Percentiles rank a stretch among this genome's conserved stretches.
These are phyloP conservation scores for Gossypium stocksii DNA, from an alignment of 345 rosid genomes.

Conservation along the genomic window DNA sequence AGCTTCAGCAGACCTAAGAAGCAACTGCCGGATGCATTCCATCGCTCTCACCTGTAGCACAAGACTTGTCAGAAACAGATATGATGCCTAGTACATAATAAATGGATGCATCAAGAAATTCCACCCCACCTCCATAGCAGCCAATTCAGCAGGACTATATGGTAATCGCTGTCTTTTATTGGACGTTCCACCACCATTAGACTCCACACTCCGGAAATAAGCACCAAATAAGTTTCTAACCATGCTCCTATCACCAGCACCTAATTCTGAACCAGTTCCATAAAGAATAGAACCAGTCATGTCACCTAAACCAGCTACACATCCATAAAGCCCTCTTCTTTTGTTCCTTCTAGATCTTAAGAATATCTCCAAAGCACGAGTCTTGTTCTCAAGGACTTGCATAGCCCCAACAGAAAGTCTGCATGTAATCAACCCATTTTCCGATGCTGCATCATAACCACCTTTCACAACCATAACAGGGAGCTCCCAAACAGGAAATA, in stretches of 20 bases:
- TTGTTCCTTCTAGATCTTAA: constrained; percentile 84
- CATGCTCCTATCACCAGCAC: constrained; percentile 66
- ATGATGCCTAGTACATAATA: constrained; percentile 10
- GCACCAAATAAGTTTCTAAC: constrained; percentile 74
- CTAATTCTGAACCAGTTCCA: constrained; percentile 63
- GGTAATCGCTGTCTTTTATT: constrained; percentile 85
- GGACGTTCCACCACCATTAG: constrained; percentile 57
- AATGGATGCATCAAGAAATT: constrained; percentile 15
- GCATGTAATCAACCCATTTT: constrained; percentile 57
- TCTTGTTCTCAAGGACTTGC: constrained; percentile 77
- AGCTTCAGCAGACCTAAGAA: constrained; percentile 97
- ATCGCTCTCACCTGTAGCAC: constrained; percentile 77
- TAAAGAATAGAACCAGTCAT: constrained; percentile 84
- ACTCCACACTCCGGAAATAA: constrained; percentile 45
- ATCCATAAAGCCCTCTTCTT: constrained; percentile 94
- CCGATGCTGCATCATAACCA: constrained; percentile 42
- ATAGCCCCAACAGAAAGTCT: constrained; percentile 78
- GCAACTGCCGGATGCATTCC: constrained; percentile 95
- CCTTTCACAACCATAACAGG: constrained; percentile 66
- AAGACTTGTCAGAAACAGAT: constrained; percentile 17
- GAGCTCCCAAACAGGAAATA: constrained; percentile 94
- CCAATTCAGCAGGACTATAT: constrained; percentile 83
- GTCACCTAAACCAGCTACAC: constrained; percentile 89
- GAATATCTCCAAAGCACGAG: constrained; percentile 82
- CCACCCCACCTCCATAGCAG: constrained; percentile 78